phyloP scores from a whole-genome alignment of 306 rosid species.

The Dalbergia cochinchinensis region DNA sequence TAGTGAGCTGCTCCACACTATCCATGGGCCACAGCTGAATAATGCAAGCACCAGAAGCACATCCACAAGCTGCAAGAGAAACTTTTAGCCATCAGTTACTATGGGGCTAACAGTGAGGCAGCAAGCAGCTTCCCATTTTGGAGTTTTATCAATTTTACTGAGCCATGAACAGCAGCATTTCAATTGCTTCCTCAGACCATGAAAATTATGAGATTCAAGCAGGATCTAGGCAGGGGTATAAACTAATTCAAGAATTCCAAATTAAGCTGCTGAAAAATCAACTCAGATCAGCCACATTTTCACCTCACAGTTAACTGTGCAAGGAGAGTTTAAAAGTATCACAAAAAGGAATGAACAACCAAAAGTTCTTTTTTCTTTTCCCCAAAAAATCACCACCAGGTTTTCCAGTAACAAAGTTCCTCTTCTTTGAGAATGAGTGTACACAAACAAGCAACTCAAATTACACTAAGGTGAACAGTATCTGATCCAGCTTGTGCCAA shows the following conservation, averaged over 20 bases:
- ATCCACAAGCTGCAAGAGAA: conserved; percentile 62
- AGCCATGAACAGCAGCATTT: conserved; percentile 36
- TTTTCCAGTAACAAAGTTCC: conserved; percentile 5
- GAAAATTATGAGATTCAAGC: conserved; percentile 29
- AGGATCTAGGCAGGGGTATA: conserved; percentile 35
- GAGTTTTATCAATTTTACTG: not conserved
- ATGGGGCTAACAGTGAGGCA: not conserved
- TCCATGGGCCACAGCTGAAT: conserved; percentile 64
- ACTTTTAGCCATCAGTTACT: conserved; percentile 39
- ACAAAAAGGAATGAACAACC: not conserved
- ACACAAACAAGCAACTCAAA: conserved; percentile 3
- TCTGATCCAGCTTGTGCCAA: conserved; percentile 25
- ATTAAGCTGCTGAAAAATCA: conserved; percentile 16
- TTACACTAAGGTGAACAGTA: conserved; percentile 19
- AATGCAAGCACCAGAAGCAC: conserved; percentile 73
- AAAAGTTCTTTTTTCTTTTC: not conserved
- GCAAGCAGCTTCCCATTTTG: conserved; percentile 27
- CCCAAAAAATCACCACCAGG: conserved; percentile 1
- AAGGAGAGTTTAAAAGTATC: conserved; percentile 12
- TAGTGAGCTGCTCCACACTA: conserved; percentile 65
- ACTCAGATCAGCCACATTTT: conserved; percentile 47
- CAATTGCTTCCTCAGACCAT: conserved; percentile 10
- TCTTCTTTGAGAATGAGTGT: not conserved
- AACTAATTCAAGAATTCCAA: conserved; percentile 1
- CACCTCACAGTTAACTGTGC: conserved; percentile 7